Evolutionary conservation across 2,329 filamentous ascomycete species (phyloP), one percentile per base, ranked within the genome.

Genomic region (Parasarocladium wereldwijsianum): DNA sequence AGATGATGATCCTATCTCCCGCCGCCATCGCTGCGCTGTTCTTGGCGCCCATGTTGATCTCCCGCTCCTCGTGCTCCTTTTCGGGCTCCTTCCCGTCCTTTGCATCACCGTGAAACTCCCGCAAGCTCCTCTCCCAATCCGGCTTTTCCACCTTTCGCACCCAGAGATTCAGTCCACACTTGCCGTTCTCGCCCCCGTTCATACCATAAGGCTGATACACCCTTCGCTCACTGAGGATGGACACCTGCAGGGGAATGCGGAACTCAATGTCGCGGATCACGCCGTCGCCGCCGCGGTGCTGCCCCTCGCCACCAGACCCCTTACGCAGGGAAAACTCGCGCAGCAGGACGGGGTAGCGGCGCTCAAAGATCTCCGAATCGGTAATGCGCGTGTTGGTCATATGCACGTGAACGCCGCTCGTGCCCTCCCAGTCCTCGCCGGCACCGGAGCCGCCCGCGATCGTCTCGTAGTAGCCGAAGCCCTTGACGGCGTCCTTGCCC

Each of bases 101-200:
- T 6, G 3, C 24, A 4, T 41, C 44, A 17, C 44, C 45, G 20
- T 56, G 52, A 21, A 64, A 43, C 34, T 50, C 42, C 38, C 50
- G 52, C 31, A 58, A 46, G 12, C 56, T 56, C 34, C 52, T 50
- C 49, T 63, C 60, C 47, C 60, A 62, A 42, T 60, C 60, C 2
- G 56, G 56, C 49, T 70, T 72, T 40, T 63, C 58, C 31, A 87
- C 76, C 36, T 70, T 76, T 6, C 82, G 63, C 18, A 92, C 75
- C 87, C 87, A 96, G 26, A 92, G 59, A 42, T 96, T 96, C 36
- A 86, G 57, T 0, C 87, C 87, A 29, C 79, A 77, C 41, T 71
- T 56, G 0, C 74, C 87, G 36, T 87, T 78, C 33, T 75, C 76
- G 4, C 87, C 87, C 1, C 87, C 87, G 14, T 74, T 76, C 35